Percentiles rank a stretch among this genome's conserved stretches.
These are phyloP conservation scores for Leccinellum rugosiceps DNA, from an alignment of 768 basidiomycete genomes.

Conservation along the genomic window DNA sequence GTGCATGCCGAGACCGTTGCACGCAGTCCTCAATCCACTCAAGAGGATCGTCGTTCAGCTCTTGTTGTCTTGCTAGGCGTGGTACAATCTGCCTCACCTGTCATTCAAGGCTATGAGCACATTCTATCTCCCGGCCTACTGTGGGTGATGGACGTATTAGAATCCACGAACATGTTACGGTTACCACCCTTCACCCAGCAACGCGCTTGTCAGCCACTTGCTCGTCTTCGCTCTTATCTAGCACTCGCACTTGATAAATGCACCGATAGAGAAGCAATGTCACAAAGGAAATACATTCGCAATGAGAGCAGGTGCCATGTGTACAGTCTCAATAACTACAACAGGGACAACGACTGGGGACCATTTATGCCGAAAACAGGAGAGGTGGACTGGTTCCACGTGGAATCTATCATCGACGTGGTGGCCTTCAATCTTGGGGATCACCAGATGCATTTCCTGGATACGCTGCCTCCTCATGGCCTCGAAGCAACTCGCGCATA, in stretches of 20 bases:
- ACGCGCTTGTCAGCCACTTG: conserved; percentile 32
- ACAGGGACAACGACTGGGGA: conserved; percentile 50
- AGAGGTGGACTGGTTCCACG: conserved; percentile 59
- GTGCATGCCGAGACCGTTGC: conserved; percentile 39
- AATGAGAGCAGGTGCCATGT: conserved; percentile 53
- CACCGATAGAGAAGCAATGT: conserved; percentile 22
- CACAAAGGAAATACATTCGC: conserved; percentile 34
- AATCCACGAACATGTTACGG: conserved; percentile 37
- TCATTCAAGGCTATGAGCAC: conserved; percentile 17
- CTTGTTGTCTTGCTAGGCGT: conserved; percentile 42
- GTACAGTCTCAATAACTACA: conserved; percentile 65
- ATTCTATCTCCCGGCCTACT: conserved; percentile 38
- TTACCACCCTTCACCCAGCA: conserved; percentile 5
- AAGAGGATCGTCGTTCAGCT: conserved; percentile 30
- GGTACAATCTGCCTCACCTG: conserved; percentile 36
- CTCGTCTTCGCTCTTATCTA: conserved; percentile 48
- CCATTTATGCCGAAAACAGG: conserved; percentile 44
- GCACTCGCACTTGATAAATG: conserved; percentile 41
- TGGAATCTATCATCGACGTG: conserved; percentile 57
- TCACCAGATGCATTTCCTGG: conserved; percentile 33
- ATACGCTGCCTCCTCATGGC: conserved; percentile 46
- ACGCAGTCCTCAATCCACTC: conserved; percentile 13
- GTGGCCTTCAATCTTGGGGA: conserved; percentile 52
- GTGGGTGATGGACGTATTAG: conserved; percentile 46
- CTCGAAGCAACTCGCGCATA: conserved; percentile 52